A percentile compares a stretch with the other conserved stretches of the same genome.
Conservation (phyloP, 805 yeast genomes). For the Suhomyces vadensis region DNA sequence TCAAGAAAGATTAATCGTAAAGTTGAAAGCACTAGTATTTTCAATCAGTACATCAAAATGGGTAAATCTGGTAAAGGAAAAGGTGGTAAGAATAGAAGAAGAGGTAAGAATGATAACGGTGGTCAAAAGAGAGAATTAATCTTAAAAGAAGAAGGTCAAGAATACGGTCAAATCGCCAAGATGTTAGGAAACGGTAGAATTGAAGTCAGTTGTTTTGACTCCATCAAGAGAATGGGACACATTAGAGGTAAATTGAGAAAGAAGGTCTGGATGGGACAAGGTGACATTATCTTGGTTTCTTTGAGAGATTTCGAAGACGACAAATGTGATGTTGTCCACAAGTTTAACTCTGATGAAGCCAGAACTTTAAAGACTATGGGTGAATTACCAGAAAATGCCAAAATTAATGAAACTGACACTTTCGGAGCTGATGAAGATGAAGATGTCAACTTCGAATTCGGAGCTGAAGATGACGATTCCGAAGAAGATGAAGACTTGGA, state of each 20-base stretch:
- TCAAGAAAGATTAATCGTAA: background rate
- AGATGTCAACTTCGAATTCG: slow-evolving; percentile 97
- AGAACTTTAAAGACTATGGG: slow-evolving; percentile 94
- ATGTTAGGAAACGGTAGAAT: slow-evolving; percentile 99
- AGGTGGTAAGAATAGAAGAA: slow-evolving; percentile 94
- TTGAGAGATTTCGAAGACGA: slow-evolving; percentile 98
- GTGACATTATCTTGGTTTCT: slow-evolving; percentile 94
- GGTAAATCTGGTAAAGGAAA: slow-evolving; percentile 76
- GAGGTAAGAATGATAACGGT: slow-evolving; percentile 95
- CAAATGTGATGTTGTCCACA: slow-evolving; percentile 96
- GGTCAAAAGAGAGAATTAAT: slow-evolving; percentile 93
- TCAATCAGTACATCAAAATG: slow-evolving; percentile 45
- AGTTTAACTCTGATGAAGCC: slow-evolving; percentile 96
- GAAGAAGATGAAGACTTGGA: slow-evolving; percentile 75
- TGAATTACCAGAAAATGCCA: slow-evolving; percentile 95
- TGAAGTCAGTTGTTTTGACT: slow-evolving; percentile 94
- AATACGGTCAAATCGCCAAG: slow-evolving; percentile 96
- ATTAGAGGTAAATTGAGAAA: slow-evolving; percentile 98
- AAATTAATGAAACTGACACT: slow-evolving; percentile 96
- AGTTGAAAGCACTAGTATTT: no score
- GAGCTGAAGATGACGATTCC: slow-evolving; percentile 82
- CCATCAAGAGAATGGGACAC: slow-evolving; percentile 90
- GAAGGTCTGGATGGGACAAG: slow-evolving; percentile 99
- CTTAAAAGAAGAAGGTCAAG: slow-evolving; percentile 94
- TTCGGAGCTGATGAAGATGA: slow-evolving; percentile 96